phyloP scores from a whole-genome alignment of 345 rosid species.

The Kernera saxatilis region DNA sequence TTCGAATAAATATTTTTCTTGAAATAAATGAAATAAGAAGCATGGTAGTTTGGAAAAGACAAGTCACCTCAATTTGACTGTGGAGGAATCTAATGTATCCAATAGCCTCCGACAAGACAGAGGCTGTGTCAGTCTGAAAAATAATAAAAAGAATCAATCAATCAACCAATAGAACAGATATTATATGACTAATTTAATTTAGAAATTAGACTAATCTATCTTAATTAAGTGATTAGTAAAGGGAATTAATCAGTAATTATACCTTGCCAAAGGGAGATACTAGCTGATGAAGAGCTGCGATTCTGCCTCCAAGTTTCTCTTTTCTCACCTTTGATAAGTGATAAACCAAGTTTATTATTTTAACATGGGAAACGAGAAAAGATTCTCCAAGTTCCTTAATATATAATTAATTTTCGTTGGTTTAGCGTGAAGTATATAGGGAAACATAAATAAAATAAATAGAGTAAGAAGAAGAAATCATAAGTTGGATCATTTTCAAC shows the following conservation, averaged over 20 bases:
- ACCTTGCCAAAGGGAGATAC: conserved; percentile 82
- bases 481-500: neutral
- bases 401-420: no score
- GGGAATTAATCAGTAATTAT: neutral
- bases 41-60: conserved; percentile 24
- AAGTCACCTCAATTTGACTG: conserved; percentile 59
- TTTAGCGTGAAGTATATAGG: no score
- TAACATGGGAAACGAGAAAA: no score
- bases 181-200: neutral
- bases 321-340: conserved; percentile 37
- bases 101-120: conserved; percentile 62
- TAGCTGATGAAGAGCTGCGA: conserved; percentile 63
- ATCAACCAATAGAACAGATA: conserved; percentile 4
- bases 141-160: conserved; percentile 2
- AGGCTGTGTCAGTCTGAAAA: conserved; percentile 66
- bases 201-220: neutral
- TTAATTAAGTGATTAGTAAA: conserved; percentile 2
- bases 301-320: conserved; percentile 58
- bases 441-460: neutral
- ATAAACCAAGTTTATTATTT: neutral
- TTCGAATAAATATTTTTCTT: conserved; percentile 6
- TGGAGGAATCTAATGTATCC: conserved; percentile 65
- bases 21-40: conserved; percentile 12
- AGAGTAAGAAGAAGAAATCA: neutral
- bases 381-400: no score